Conservation (phyloP, 345 rosid genomes). For the Pugionium cornutum region DNA sequence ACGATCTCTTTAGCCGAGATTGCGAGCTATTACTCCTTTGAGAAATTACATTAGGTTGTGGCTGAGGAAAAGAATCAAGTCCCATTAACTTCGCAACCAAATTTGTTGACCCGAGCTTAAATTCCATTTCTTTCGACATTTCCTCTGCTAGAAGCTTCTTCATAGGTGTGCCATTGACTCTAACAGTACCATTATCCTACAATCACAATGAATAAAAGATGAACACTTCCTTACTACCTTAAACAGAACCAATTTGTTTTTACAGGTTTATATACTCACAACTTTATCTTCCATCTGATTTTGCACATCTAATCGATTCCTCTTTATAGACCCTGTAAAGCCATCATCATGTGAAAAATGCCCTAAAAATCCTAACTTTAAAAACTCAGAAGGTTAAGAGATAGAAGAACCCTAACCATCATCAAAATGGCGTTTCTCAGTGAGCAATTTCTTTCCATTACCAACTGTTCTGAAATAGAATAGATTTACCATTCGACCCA, state of each 20-base stretch:
- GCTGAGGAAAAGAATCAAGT: constrained; percentile 71
- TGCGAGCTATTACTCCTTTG: constrained; percentile 49
- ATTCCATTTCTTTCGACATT: constrained; percentile 74
- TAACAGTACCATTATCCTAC: constrained; percentile 60
- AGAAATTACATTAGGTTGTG: constrained; percentile 44
- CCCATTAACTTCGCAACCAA: constrained; percentile 97
- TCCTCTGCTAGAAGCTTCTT: constrained; percentile 77
- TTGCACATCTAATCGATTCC: constrained; percentile 61
- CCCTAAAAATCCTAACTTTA: constrained; percentile 6
- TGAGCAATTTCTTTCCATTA: constrained; percentile 44
- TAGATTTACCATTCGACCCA: constrained; percentile 55
- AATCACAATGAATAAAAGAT: constrained; percentile 18
- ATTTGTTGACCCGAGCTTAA: constrained; percentile 58
- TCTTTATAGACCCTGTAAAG: constrained; percentile 48
- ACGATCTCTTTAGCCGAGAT: constrained; percentile 52
- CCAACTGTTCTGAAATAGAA: constrained; percentile 60
- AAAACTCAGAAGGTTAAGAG: not conserved
- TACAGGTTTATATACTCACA: constrained; percentile 46
- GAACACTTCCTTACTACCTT: not conserved
- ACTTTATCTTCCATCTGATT: constrained; percentile 58
- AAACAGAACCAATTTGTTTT: not conserved
- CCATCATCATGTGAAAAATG: constrained; percentile 12
- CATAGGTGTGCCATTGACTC: constrained; percentile 65
- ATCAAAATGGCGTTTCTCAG: constrained; percentile 50
- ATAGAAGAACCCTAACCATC: constrained; percentile 52